phyloP scores from a whole-genome alignment of 1,139 yeast species.

The Nakaseomyces bracarensis region DNA sequence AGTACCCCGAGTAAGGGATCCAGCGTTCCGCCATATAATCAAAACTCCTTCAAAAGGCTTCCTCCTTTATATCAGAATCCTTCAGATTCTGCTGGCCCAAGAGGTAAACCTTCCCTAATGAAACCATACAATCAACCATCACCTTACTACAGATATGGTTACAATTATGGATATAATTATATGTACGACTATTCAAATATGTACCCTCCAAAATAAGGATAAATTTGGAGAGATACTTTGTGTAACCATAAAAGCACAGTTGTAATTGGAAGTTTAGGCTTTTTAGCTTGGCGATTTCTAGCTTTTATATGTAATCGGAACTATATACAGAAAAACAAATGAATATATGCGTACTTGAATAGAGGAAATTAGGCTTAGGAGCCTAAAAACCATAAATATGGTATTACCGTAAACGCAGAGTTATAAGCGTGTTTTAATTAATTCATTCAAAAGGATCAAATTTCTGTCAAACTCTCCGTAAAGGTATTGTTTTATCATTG shows the following conservation, averaged over 20 bases:
- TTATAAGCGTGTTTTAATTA: conserved; percentile 22
- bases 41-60: not conserved
- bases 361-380: too few species aligned
- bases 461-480: conserved; percentile 24
- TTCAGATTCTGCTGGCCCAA: not conserved
- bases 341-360: too few species aligned
- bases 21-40: not conserved
- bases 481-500: conserved; percentile 2
- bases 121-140: conserved; percentile 7
- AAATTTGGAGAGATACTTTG: conserved; percentile 3
- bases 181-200: conserved; percentile 7
- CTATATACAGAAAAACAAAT: too few species aligned
- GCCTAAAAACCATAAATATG: too few species aligned
- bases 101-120: not conserved
- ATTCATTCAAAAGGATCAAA: conserved; percentile 23
- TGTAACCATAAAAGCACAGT: too few species aligned
- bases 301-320: too few species aligned
- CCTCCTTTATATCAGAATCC: not conserved
- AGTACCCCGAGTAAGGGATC: not conserved
- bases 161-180: conserved; percentile 8
- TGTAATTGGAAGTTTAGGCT: not conserved
- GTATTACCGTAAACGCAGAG: too few species aligned
- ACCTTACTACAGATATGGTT: conserved; percentile 8
- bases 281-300: not conserved
- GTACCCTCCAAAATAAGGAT: not conserved